Conservation (phyloP, 169 alveolate genomes). For the Prorocentrum cordatum region DNA sequence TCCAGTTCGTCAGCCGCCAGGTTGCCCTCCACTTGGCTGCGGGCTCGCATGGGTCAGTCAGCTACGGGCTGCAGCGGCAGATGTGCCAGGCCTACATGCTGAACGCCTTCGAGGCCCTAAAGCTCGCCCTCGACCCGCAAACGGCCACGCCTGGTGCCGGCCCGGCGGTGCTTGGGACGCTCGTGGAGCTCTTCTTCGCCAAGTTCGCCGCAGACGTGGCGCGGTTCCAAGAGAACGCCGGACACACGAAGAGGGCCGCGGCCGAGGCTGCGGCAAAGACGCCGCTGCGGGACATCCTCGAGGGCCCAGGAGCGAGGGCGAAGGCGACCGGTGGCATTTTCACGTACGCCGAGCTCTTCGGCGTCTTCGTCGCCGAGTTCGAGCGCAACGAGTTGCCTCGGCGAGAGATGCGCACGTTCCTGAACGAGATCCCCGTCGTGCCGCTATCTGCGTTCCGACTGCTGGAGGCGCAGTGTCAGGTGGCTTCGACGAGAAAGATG, state of each 20-base stretch:
- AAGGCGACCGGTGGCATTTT: not conserved
- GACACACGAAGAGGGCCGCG: no score
- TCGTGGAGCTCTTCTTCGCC: constrained; percentile 58
- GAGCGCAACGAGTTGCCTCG: constrained; percentile 28
- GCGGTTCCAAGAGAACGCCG: constrained; percentile 38
- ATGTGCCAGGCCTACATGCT: constrained; percentile 51
- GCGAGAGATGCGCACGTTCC: constrained; percentile 27
- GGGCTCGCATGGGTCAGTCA: not conserved
- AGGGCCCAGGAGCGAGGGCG: no score
- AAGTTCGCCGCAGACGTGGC: constrained; percentile 60
- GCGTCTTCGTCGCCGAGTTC: constrained; percentile 53
- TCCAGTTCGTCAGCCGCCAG: no score
- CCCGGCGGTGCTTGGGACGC: constrained; percentile 13
- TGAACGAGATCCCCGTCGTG: constrained; percentile 53
- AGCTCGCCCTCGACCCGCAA: not conserved
- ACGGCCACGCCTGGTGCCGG: no score
- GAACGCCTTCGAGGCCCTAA: constrained; percentile 6
- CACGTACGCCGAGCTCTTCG: constrained; percentile 32
- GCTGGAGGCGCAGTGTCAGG: not conserved
- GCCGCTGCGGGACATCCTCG: no score
- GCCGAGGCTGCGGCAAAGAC: no score
- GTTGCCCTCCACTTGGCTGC: constrained; percentile 15
- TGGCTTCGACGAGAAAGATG: not conserved
- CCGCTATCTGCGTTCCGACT: constrained; percentile 41
- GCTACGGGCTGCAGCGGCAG: no score